Evolutionary conservation across 163 green algal genomes (phyloP), one percentile per base, ranked within the genome.

Genomic region (Scenedesmus sp.): DNA sequence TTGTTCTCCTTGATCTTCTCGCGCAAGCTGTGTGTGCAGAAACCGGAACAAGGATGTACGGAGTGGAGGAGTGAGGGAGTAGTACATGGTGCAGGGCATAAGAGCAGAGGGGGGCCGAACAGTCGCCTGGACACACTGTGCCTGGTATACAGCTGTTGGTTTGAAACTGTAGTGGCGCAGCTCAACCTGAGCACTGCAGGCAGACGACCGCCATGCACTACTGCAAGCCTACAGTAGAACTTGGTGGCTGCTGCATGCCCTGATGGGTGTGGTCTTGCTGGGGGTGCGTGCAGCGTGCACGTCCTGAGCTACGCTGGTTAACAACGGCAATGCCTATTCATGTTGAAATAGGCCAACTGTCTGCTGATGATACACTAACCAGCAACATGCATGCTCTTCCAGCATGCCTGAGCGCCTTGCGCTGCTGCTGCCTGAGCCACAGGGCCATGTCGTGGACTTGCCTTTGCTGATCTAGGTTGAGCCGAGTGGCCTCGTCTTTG

Each of bases 401-500:
- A 73, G 65, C 65, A 76, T 76, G 65, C 65, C 30, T 40, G 26
- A 5, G 2, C 2, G 65, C 65, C 65, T 76, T 76, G 30, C 26
- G 65, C 65, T 76, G 65, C 65, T 76, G 65, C 65, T 76, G 65
- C 40, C 6, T 40, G 30, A 30, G 30, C 30, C 37, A 18, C 30
- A 76, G 30, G 65, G 65, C 65, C 30, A 76, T 76, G 30, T 0
- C 15, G 65, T 76, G 65, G 30, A 76, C 65, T 76, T 76, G 65
- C 65, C 65, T 76, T 40, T 76, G 93, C 86, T 97, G 95, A 72
- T 99, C 98, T 81, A 99, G 94, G 10, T 85, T 94, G 49, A 99
- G 93, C 15, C 98, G 95, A 46, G 95, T 97, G 44, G 92, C 95
- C 87, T 99, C 98, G 86, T 99, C 98, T 85, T 98, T 97, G 5